phyloP scores from a whole-genome alignment of 2,329 filamentous ascomycete species.

The Eurotiales sp. region DNA sequence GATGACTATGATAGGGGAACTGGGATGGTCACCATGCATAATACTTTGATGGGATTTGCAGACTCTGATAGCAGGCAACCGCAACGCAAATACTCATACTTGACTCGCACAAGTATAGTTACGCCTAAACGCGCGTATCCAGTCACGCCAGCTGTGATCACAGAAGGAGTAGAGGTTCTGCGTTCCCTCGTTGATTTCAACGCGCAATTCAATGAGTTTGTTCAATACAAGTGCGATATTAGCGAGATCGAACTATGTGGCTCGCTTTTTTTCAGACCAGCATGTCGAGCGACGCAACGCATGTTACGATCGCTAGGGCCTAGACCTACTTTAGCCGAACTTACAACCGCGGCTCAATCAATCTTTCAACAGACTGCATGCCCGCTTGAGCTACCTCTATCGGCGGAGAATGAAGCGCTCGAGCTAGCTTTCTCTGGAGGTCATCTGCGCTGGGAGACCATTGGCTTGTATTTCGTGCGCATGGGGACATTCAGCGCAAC shows the following conservation, averaged over 20 bases:
- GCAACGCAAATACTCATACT: not conserved
- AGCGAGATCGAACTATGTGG: not conserved
- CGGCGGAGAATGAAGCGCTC: not conserved
- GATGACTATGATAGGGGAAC: not conserved
- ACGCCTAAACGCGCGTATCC: not conserved
- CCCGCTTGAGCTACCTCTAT: not conserved
- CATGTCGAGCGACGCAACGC: not conserved
- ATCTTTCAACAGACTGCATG: slow-evolving; percentile 4
- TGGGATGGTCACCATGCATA: not conserved
- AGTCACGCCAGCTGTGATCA: not conserved
- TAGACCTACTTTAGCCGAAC: not conserved
- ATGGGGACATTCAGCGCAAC: not conserved
- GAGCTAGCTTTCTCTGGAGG: not conserved
- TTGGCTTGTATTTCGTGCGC: slow-evolving; percentile 1
- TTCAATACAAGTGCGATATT: not conserved
- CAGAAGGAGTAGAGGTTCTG: slow-evolving; percentile 1
- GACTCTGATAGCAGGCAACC: not conserved
- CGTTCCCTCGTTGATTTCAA: not conserved
- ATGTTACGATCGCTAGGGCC: not conserved
- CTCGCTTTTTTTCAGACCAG: not conserved
- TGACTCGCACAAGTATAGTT: not conserved
- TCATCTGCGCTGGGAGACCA: not conserved
- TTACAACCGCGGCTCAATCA: not conserved
- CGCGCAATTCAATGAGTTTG: not conserved
- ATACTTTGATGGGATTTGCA: not conserved